Conservation (phyloP, 2,329 filamentous ascomycete species). For the Botrytis fragariae region DNA sequence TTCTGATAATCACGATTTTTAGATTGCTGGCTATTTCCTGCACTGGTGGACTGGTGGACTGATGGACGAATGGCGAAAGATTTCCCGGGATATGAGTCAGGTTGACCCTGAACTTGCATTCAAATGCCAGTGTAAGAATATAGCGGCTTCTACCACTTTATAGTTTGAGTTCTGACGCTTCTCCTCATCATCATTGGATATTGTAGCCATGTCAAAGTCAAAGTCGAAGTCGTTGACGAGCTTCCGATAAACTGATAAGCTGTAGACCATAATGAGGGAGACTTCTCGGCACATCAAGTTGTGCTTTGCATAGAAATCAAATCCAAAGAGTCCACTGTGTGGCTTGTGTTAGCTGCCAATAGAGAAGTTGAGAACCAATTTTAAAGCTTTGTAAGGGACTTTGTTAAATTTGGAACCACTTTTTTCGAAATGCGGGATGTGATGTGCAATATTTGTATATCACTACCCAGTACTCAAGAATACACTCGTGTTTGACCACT, state of each 20-base stretch:
- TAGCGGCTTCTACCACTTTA: not conserved
- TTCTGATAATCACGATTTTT: not conserved
- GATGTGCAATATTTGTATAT: not conserved
- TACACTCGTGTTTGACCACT: conserved; percentile 5
- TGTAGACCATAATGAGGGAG: not conserved
- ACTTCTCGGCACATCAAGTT: not conserved
- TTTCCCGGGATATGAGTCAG: not conserved
- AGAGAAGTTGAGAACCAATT: not conserved
- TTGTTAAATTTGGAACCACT: not conserved
- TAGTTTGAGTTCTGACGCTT: not conserved
- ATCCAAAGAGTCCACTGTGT: not conserved
- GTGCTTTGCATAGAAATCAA: not conserved
- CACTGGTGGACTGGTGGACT: not conserved
- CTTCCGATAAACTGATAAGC: not conserved
- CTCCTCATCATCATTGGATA: not conserved
- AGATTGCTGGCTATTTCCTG: not conserved
- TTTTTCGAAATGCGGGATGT: not conserved
- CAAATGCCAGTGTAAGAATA: not conserved
- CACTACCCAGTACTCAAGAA: not conserved
- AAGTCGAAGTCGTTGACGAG: not conserved
- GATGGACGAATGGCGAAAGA: not conserved
- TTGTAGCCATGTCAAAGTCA: not conserved
- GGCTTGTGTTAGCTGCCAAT: not conserved
- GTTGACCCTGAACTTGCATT: conserved; percentile 1
- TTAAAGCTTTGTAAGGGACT: not conserved